Conservation (phyloP, 352 stramenopile genomes). For the Pythium guiyangense region DNA sequence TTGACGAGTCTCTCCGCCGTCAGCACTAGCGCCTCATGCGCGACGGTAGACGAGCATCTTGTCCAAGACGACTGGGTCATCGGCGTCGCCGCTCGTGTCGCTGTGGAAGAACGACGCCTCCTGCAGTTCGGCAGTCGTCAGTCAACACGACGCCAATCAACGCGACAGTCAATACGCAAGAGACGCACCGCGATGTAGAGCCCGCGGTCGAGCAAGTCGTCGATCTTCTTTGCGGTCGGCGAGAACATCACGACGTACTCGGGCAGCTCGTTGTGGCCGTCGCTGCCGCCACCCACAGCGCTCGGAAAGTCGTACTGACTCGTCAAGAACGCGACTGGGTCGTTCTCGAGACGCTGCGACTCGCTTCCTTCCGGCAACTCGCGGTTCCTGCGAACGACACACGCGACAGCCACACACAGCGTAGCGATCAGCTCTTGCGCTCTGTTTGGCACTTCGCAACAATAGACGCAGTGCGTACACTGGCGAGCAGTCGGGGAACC, state of each 20-base stretch:
- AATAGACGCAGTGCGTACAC: slow-evolving; percentile 25
- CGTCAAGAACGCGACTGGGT: slow-evolving; percentile 46
- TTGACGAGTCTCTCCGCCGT: no score
- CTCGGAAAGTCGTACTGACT: slow-evolving; percentile 44
- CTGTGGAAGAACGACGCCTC: slow-evolving; percentile 61
- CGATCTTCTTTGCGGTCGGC: slow-evolving; percentile 41
- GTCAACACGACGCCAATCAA: not conserved
- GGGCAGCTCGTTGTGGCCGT: slow-evolving; percentile 29
- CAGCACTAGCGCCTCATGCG: slow-evolving; percentile 6
- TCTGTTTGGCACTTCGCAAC: no score
- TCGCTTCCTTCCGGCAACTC: slow-evolving; percentile 50
- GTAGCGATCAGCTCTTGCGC: no score
- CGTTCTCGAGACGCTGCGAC: slow-evolving; percentile 57
- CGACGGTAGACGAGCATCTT: slow-evolving; percentile 70
- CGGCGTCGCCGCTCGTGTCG: slow-evolving; percentile 63
- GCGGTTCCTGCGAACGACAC: slow-evolving; percentile 36
- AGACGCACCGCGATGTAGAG: slow-evolving; percentile 45
- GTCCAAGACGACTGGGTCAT: slow-evolving; percentile 46
- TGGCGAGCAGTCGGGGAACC: slow-evolving; percentile 83
- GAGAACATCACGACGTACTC: slow-evolving; percentile 68
- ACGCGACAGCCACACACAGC: not conserved
- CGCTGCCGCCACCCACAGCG: slow-evolving; percentile 14
- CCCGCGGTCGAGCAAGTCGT: slow-evolving; percentile 31
- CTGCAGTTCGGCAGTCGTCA: slow-evolving; percentile 12
- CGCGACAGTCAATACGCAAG: slow-evolving; percentile 1